These are phyloP conservation scores for Taphrina deformans DNA, from an alignment of 1,139 yeast genomes.

Conservation along the genomic window DNA sequence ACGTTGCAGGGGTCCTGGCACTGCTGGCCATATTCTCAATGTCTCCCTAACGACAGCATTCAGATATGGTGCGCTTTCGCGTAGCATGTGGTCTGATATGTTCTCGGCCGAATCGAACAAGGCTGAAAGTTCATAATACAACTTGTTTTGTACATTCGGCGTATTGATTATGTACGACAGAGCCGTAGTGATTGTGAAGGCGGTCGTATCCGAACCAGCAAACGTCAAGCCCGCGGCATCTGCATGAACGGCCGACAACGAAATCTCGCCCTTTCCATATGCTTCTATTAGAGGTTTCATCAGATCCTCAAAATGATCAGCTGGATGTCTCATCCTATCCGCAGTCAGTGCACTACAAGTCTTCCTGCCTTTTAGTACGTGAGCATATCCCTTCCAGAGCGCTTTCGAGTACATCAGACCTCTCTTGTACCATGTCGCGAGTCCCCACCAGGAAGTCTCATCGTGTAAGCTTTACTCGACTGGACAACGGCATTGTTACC, in stretches of 20 bases:
- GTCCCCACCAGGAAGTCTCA: background rate
- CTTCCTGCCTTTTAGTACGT: background rate
- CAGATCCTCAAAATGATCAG: background rate
- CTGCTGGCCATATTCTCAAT: background rate
- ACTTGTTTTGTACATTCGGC: background rate
- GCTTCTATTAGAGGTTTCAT: background rate
- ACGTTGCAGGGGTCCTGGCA: conserved; percentile 1
- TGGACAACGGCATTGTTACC: background rate
- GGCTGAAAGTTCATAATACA: background rate
- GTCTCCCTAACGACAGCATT: background rate
- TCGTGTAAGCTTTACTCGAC: background rate
- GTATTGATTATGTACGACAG: background rate
- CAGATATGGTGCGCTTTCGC: background rate
- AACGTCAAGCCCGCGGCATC: background rate
- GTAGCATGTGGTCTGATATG: background rate
- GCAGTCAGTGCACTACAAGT: background rate
- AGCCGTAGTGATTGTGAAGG: background rate
- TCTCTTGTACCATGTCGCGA: background rate
- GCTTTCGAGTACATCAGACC: background rate
- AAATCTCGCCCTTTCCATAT: background rate
- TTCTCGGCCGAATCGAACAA: background rate
- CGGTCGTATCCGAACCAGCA: background rate
- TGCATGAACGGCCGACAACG: background rate
- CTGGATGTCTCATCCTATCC: background rate
- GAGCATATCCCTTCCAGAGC: background rate